Evolutionary conservation across 2,329 filamentous ascomycete species (phyloP).

Genomic region (Aspergillus intermedius): DNA sequence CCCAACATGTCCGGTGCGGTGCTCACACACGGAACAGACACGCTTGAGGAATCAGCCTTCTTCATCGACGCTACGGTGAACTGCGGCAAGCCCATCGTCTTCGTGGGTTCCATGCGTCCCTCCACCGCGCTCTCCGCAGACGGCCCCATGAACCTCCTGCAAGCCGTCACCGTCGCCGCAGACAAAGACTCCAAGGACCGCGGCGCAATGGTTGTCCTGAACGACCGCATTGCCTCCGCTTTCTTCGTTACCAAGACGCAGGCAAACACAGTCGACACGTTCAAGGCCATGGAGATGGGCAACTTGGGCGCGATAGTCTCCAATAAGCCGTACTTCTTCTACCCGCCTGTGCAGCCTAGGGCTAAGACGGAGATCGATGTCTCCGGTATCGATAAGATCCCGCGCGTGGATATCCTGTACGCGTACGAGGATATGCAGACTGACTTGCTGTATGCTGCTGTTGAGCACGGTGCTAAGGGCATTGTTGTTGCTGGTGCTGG

Average conservation of each 20-base stretch:
- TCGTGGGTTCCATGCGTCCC: constrained; percentile 59
- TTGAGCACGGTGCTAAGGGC: constrained; percentile 19
- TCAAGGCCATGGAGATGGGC: constrained; percentile 52
- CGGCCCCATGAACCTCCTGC: constrained; percentile 56
- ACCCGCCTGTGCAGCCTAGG: constrained; percentile 44
- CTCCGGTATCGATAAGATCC: constrained; percentile 12
- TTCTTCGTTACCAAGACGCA: constrained; percentile 58
- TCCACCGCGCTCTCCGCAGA: constrained; percentile 58
- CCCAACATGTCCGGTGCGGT: constrained; percentile 20
- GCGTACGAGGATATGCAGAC: constrained; percentile 21
- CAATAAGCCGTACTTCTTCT: constrained; percentile 56
- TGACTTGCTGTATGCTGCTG: constrained; percentile 15
- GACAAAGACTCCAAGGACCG: constrained; percentile 42
- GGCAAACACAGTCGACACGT: constrained; percentile 58
- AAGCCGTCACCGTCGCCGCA: constrained; percentile 53
- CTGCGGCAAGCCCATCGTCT: constrained; percentile 53
- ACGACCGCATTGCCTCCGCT: constrained; percentile 54
- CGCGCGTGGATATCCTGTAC: constrained; percentile 22
- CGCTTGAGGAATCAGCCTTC: constrained; percentile 58
- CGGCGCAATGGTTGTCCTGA: constrained; percentile 55
- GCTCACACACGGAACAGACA: constrained; percentile 61
- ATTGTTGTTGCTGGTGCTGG: constrained; percentile 21
- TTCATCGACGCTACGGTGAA: constrained; percentile 55
- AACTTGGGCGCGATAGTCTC: constrained; percentile 54
- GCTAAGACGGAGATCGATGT: constrained; percentile 29